Evolutionary conservation across 2,329 filamentous ascomycete genomes (phyloP), one percentile per base, ranked within the genome.

Genomic region (Phyllosticta citrichinensis): DNA sequence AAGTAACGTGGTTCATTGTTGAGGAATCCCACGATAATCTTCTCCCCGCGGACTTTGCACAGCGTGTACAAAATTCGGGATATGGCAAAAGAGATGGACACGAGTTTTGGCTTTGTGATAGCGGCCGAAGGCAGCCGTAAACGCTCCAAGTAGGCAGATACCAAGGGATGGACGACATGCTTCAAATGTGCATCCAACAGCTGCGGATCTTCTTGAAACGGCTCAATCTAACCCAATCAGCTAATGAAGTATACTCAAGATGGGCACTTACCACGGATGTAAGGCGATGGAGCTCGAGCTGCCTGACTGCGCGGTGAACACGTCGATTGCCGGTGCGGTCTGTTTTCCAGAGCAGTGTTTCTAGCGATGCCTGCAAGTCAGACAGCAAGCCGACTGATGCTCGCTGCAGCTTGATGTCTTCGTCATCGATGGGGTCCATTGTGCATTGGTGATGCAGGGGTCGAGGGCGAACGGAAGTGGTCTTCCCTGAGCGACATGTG

Each of bases 121-220:
- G 11, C 11, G 14, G 9, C 20, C n/a, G 59, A 22, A 3, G 54
- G 20, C 11, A 58, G 60, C 9, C 10, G 51, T 51, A 62, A 19
- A 67, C 84, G 85, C 59, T 84, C 82, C 20, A 96, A 77, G 68
- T 93, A 95, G 19, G 89, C 87, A 68, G 87, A 81, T 25, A 90
- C 85, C 40, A 97, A 79, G 51, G 83, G 77, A 24, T 89, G 87
- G 56, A 97, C 79, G 73, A 95, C 85, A 64, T 77, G 81, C 57
- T 88, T 85, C 52, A 99, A 80, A 72, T 93, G 83, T 10, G 90
- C 84, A 74, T 99, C 94, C 25, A 99, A 82, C 50, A 97, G 81
- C 72, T 99, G 94, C 19, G 94, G 94, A 65, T 95, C 87, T 78
- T 97, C 92, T 79, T 97, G 93, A 67, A 97, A 99, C 1, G 88